phyloP scores from a whole-genome alignment of 192 early-diverging fungal genomes.

The Coemansia sp. region DNA sequence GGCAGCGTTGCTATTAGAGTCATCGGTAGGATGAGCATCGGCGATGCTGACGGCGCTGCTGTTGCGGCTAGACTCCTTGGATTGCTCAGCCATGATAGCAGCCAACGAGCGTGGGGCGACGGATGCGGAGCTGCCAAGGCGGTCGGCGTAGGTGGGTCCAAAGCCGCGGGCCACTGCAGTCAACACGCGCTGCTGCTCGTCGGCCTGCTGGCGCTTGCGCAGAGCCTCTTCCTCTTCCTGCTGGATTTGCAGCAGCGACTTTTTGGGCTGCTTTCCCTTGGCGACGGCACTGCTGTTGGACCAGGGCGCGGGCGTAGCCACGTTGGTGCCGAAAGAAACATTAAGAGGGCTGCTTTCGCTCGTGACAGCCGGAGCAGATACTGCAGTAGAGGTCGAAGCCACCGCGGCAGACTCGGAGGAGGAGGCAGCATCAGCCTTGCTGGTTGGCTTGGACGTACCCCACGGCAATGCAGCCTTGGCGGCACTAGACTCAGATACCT shows the following conservation, averaged over 20 bases:
- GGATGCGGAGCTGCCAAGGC: slow-evolving; percentile 16
- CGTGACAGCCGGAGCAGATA: not conserved
- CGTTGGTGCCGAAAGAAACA: not conserved
- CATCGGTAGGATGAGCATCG: not conserved
- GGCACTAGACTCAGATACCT: not conserved
- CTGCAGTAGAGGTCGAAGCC: not conserved
- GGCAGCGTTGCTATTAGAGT: not conserved
- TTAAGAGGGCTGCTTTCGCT: not conserved
- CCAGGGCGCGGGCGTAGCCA: slow-evolving; percentile 40
- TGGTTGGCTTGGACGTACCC: not conserved
- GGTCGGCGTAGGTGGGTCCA: slow-evolving; percentile 45
- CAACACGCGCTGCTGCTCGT: slow-evolving; percentile 24
- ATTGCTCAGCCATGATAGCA: slow-evolving; percentile 53
- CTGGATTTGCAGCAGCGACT: slow-evolving; percentile 56
- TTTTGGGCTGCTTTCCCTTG: slow-evolving; percentile 44
- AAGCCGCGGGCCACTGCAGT: slow-evolving; percentile 9
- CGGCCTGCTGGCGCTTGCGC: slow-evolving; percentile 32
- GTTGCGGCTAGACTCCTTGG: slow-evolving; percentile 21
- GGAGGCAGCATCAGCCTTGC: not conserved
- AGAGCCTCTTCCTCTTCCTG: slow-evolving; percentile 50
- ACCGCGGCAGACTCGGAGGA: not conserved
- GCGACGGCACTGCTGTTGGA: slow-evolving; percentile 19
- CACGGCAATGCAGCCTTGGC: not conserved
- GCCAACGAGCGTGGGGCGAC: slow-evolving; percentile 33
- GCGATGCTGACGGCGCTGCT: not conserved